These are phyloP conservation scores for Takakia lepidozioides DNA, from an alignment of 225 moss, liverwort and hornwort species.

Conservation along the genomic window DNA sequence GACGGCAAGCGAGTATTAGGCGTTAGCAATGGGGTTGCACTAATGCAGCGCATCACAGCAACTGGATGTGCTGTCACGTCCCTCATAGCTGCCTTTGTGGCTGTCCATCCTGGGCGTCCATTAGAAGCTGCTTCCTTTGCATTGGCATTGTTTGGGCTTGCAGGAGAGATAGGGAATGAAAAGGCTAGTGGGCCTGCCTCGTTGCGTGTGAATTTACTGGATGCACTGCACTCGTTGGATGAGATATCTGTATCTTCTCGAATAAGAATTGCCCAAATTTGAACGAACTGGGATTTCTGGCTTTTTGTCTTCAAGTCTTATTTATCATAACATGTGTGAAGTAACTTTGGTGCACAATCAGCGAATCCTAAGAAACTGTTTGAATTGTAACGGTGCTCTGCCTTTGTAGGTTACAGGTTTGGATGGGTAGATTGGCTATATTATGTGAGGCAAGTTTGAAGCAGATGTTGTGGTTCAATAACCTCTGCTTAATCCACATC, in stretches of 20 bases:
- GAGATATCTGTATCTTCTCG: slow-evolving; percentile 61
- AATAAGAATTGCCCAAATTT: slow-evolving; percentile 80
- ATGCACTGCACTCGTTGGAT: slow-evolving; percentile 80
- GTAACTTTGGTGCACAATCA: too few species aligned
- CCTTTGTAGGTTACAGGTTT: too few species aligned
- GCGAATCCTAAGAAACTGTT: too few species aligned
- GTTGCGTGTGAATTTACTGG: slow-evolving; percentile 76
- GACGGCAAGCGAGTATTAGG: slow-evolving; percentile 87
- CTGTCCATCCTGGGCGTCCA: slow-evolving; percentile 61
- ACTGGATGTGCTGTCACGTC: slow-evolving; percentile 96
- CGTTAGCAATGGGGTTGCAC: slow-evolving; percentile 82
- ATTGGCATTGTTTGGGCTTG: slow-evolving; percentile 83
- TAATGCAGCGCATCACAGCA: slow-evolving; percentile 89
- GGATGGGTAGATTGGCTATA: too few species aligned
- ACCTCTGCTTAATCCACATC: too few species aligned
- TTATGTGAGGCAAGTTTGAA: too few species aligned
- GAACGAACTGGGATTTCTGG: slow-evolving; percentile 3
- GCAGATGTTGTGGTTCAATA: too few species aligned
- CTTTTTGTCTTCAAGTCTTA: too few species aligned
- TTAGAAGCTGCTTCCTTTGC: slow-evolving; percentile 83
- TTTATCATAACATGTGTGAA: too few species aligned
- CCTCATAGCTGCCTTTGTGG: slow-evolving; percentile 86
- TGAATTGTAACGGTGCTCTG: too few species aligned
- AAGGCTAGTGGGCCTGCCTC: slow-evolving; percentile 84
- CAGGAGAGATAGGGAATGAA: slow-evolving; percentile 87